phyloP scores from a whole-genome alignment of 495 filamentous ascomycete genomes.

The Aspergillus cristatus region DNA sequence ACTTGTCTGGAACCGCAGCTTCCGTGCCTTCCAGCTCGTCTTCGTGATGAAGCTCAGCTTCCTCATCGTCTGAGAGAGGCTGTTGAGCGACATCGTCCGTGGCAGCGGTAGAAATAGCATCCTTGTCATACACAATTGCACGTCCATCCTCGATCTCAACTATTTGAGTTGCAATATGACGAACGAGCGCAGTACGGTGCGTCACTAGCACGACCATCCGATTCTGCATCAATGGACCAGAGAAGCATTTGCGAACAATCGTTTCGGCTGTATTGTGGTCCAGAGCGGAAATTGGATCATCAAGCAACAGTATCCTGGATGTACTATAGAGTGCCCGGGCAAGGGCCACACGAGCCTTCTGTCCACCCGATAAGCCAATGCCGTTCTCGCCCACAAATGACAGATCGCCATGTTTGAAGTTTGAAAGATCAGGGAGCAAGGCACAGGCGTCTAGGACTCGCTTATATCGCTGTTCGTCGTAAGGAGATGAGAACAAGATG shows the following conservation, averaged over 20 bases:
- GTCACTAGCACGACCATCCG: slow-evolving; percentile 66
- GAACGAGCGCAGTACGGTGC: slow-evolving; percentile 64
- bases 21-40: slow-evolving; percentile 30
- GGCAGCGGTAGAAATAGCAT: slow-evolving; percentile 12
- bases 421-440: slow-evolving; percentile 52
- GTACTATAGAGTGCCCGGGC: slow-evolving; percentile 64
- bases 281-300: slow-evolving; percentile 61
- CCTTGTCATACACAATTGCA: slow-evolving; percentile 38
- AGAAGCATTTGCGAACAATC: slow-evolving; percentile 60
- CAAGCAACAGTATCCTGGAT: slow-evolving; percentile 54
- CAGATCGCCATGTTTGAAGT: slow-evolving; percentile 56
- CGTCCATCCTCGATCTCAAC: slow-evolving; percentile 53
- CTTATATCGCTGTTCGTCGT: slow-evolving; percentile 54
- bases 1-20: slow-evolving; percentile 56
- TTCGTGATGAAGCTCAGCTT: slow-evolving; percentile 29
- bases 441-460: slow-evolving; percentile 55
- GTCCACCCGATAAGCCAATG: slow-evolving; percentile 61
- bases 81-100: slow-evolving; percentile 12
- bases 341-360: slow-evolving; percentile 58
- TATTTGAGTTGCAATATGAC: slow-evolving; percentile 55
- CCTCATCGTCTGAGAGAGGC: slow-evolving; percentile 14
- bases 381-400: slow-evolving; percentile 65
- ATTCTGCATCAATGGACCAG: slow-evolving; percentile 50
- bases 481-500: slow-evolving; percentile 66
- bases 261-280: slow-evolving; percentile 68